Base-by-base conservation (phyloP, 2,329 filamentous ascomycete species). In the Penicillium sp. region DNA sequence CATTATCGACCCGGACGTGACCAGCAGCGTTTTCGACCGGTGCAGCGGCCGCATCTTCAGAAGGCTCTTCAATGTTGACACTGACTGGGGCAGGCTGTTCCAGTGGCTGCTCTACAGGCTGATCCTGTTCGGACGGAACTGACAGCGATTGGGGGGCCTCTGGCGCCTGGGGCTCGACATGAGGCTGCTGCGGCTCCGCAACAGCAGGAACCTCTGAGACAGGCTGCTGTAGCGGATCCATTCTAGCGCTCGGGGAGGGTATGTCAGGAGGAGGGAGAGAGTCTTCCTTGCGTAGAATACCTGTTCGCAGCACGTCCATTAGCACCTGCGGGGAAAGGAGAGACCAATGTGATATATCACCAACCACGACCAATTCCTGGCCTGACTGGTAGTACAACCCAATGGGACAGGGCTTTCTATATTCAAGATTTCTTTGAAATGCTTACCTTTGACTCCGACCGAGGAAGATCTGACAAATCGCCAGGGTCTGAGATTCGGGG, bases 1-100 rank as follows among this genome's bases (percentile, higher is more conserved):
- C 77, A 61, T 71, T 71, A 55, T 70, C 70, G 56, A 67, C 43
- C 54, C 58, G 46, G 56, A 58, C 48, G 55, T 57, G 60, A 57
- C 54, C 46, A 33, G 61, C 60, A 22, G 37, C n/a, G 11, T 40
- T 18, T 40, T 40, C 37, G 18, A 40, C 18, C 11, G 37, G 37
- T 12, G 37, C 37, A 40, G 67, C 60, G 18, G 22, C 12, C 22
- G 35, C 12, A 8, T 78, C 77, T 53, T 74, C 69, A 41, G 71
- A 65, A 33, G 70, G 69, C 43, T 67, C 63, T 55, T 68, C 67
- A 25, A 65, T 55, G 35, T 67, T 67, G 29, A 65, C 63, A 47
- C 64, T 67, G 52, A 67, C 61, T 37, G 66, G 60, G 22, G 53
- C 56, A 40, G 61, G 57, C 18, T 65, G 59, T 20, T 70, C 68